phyloP scores from a whole-genome alignment of 768 basidiomycete species.

The Amanita pallidorosea region DNA sequence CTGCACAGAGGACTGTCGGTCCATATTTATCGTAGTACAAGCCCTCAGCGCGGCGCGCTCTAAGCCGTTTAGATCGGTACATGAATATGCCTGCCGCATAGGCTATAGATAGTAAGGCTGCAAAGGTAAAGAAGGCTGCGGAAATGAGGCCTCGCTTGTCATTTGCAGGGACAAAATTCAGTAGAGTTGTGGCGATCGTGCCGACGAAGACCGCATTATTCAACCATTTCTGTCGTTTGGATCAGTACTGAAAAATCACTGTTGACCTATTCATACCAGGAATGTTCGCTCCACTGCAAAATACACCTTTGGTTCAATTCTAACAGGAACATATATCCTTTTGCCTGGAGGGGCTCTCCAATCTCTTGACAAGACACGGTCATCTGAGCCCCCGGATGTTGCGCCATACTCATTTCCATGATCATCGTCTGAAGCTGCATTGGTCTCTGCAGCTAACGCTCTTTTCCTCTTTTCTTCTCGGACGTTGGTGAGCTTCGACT shows the following conservation, averaged over 20 bases:
- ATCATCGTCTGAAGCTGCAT: constrained; percentile 31
- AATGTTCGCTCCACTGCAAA: constrained; percentile 95
- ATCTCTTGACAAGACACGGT: constrained; percentile 50
- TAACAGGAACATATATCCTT: constrained; percentile 85
- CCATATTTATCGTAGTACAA: constrained; percentile 88
- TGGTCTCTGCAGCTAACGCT: constrained; percentile 9
- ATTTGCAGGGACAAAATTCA: constrained; percentile 72
- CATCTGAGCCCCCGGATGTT: constrained; percentile 23
- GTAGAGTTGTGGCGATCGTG: constrained; percentile 79
- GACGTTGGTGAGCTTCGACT: constrained; percentile 24
- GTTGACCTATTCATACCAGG: constrained; percentile 47
- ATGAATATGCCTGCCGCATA: constrained; percentile 80
- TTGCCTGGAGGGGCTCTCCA: constrained; percentile 82
- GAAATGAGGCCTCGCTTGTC: constrained; percentile 76
- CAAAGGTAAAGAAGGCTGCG: constrained; percentile 80
- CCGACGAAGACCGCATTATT: constrained; percentile 82
- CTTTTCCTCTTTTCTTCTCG: constrained; percentile 22
- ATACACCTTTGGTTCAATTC: constrained; percentile 96
- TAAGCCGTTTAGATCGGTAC: constrained; percentile 59
- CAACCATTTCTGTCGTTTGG: constrained; percentile 65
- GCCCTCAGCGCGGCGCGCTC: constrained; percentile 63
- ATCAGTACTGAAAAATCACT: constrained; percentile 5
- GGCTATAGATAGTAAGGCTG: constrained; percentile 80
- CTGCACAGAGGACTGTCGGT: constrained; percentile 62
- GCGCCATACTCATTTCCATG: constrained; percentile 15